phyloP scores from a whole-genome alignment of 2,329 filamentous ascomycete genomes.

The Talaromyces atroroseus region DNA sequence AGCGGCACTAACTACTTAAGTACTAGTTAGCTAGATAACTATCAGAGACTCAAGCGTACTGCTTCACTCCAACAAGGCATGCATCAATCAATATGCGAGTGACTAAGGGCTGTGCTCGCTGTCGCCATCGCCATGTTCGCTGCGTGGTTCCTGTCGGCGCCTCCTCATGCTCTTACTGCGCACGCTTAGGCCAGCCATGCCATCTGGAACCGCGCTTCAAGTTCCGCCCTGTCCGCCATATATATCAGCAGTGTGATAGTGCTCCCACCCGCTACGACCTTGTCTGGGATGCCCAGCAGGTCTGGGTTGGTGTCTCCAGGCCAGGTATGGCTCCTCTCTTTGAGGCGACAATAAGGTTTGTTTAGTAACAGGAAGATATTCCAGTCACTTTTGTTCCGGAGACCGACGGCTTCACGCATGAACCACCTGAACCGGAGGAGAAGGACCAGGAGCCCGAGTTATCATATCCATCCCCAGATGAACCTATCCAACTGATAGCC shows the following conservation, averaged over 20 bases:
- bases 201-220: conserved; percentile 30
- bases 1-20: neutral
- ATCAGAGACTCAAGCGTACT: neutral
- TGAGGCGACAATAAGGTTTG: neutral
- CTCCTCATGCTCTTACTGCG: conserved; percentile 25
- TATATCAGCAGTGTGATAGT: conserved; percentile 28
- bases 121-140: conserved; percentile 33
- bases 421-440: neutral
- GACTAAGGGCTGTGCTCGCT: conserved; percentile 27
- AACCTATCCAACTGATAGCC: neutral
- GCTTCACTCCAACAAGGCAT: neutral
- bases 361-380: neutral
- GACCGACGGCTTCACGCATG: neutral
- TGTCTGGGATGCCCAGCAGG: conserved; percentile 26
- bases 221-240: conserved; percentile 29
- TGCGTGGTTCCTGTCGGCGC: conserved; percentile 25
- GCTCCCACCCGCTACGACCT: conserved; percentile 24
- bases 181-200: conserved; percentile 24
- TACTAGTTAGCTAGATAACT: too few species aligned
- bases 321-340: conserved; percentile 19
- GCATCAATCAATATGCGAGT: conserved; percentile 5
- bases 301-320: conserved; percentile 27
- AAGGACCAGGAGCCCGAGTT: conserved; percentile 3
- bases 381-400: neutral
- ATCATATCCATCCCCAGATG: conserved; percentile 4